Evolutionary conservation across 257 asterid species (phyloP), one percentile per base, ranked within the genome.

Genomic region (Rubia yunnanensis): DNA sequence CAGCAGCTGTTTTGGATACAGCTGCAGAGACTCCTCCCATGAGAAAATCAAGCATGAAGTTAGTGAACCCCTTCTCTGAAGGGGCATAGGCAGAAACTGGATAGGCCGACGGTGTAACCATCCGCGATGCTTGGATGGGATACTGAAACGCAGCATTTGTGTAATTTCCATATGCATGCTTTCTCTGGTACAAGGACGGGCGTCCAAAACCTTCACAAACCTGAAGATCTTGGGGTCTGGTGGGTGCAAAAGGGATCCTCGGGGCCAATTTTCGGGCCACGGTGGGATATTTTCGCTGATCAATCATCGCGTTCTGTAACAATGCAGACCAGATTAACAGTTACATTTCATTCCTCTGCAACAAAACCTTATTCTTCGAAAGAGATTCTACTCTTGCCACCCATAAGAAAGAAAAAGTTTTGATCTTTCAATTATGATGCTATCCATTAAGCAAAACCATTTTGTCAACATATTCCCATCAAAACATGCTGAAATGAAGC

Each of bases 21-120:
- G 81, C 84, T n/a, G 81, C 84, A 70, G 84, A 79, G 64, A 79
- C 84, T 32, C 84, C 84, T 26, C 84, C 84, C 84, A 79, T 79
- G 38, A 79, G 74, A 39, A 79, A 76, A 50, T 79, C 84, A 31
- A 73, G 49, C 23, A 68, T 75, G 65, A 79, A 79, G 67, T 76
- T 53, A 18, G 67, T 48, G 8, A 76, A 27, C 10, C 79, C 79
- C 60, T 76, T 80, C 69, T 77, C 84, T 13, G 80, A 61, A 26
- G 84, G 82, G 38, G 84, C 84, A 48, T 74, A 73, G 18, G 71
- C 79, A 61, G 70, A 72, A 32, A 79, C 80, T 30, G 78, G 83
- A 30, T 74, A 72, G 24, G 66, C 60, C 38, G 57, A 41, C n/a
- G 68, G 38, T n/a, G 76, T 31, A 60, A 64, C 55, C 67, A 54